Base-by-base conservation (phyloP, 257 asterid species). In the Cruciata laevipes region DNA sequence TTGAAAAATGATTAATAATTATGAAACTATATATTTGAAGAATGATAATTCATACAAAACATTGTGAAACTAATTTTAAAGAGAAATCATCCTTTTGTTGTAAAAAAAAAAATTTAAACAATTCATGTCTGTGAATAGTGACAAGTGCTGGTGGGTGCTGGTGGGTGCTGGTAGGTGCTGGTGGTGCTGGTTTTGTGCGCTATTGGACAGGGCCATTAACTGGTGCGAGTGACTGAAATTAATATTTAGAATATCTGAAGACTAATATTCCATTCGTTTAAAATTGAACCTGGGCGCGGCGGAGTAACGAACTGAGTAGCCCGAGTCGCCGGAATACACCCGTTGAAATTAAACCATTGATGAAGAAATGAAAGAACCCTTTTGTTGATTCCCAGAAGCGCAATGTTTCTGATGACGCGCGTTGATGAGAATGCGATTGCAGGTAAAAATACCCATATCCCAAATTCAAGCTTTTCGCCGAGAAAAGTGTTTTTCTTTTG, bases 401-500 rank as follows among this genome's bases (percentile, higher is more conserved):
- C 61, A 72, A n/a, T 52, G 13, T 23, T 37, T 11, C 67, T 8
- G 63, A 51, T 69, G 49, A 52, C n/a, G n/a, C n/a, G n/a, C 27
- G 49, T 40, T 40, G 49, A 40, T 40, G 20, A 47, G 53, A 47
- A 16, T 47, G 38, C 24, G 35, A 47, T 49, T 17, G 70, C 21
- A 53, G 66, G 42, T 18, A 71, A 63, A 68, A n/a, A n/a, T n/a
- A 21, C 60, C 66, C 66, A 40, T 24, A 35, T 63, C 52, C 56
- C 75, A 47, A 64, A 25, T n/a, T 68, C 73, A 25, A 66, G 51
- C 61, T 18, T 55, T 61, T 67, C 69, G 16, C 68, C n/a, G 17
- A 61, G 38, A 70, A 83, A 71, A 38, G 75, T 90, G 7, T 88
- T 88, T 70, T 14, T 74, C 17, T 30, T 81, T 3, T 85, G 93